Base-by-base conservation (phyloP, 2,329 filamentous ascomycete genomes). In the Ophiostoma quercus region DNA sequence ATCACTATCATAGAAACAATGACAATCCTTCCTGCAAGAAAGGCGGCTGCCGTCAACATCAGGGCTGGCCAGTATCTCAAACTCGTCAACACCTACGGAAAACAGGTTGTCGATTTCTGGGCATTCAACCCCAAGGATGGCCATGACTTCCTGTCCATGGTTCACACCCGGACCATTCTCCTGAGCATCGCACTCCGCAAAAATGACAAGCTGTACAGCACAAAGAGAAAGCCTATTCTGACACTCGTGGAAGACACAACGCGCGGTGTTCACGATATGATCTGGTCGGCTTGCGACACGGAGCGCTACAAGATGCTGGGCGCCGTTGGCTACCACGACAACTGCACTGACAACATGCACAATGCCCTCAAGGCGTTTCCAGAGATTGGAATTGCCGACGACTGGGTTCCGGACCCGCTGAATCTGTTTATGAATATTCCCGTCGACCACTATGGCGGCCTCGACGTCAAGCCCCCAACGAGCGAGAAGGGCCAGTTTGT, bases 21-120 rank as follows among this genome's bases (percentile, higher is more conserved):
- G 57, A 25, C 57, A 0, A 32, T 62, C 25, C 57, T 62, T 32
- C 57, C 57, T 0, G 57, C 57, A 62, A 11, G 57, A 34, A 79
- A 78, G 70, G 79, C 76, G 12, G 79, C 79, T 32, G 80, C 81
- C 69, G 77, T 81, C 19, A 67, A 76, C 19, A 74, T 83, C 62
- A 73, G 73, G 22, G 69, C 73, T 6, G 76, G 77, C 41, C 80
- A 83, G 71, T 78, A 76, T 54, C 77, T 84, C 72, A 82, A 79
- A 70, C 78, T 84, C 70, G 79, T 78, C 74, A 84, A 84, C 74
- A 82, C 81, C 1, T 75, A 80, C 70, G 82, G 82, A 68, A 81
- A 81, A 68, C 82, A 84, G 75, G 82, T 84, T 25, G 77, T 84
- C 57, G 82, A 84, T 73, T 83, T 82, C 65, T 84, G 81, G 81